Conservation (phyloP, 495 filamentous ascomycete species). For the Penicillium crystallinum region DNA sequence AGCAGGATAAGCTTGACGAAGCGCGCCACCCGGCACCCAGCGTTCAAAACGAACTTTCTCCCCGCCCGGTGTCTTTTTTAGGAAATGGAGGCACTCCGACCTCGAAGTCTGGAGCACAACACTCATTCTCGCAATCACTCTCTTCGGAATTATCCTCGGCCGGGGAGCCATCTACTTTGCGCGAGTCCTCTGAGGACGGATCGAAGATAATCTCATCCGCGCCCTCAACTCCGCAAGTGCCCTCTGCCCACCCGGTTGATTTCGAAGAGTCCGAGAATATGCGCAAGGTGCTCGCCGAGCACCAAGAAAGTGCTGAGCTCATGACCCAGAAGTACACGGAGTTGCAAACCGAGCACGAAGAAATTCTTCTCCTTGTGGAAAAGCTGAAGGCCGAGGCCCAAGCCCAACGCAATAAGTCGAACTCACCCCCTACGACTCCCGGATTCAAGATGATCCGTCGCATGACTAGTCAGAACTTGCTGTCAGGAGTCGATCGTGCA, state of each 20-base stretch:
- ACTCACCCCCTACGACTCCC: constrained; percentile 56
- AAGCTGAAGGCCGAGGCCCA: constrained; percentile 82
- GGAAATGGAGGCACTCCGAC: constrained; percentile 66
- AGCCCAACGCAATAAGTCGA: constrained; percentile 65
- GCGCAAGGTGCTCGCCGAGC: constrained; percentile 64
- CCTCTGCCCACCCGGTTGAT: constrained; percentile 23
- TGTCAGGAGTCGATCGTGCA: constrained; percentile 78
- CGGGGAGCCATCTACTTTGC: constrained; percentile 72
- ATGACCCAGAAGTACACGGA: constrained; percentile 74
- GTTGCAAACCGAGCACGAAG: constrained; percentile 73
- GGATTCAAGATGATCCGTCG: constrained; percentile 67
- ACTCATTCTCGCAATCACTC: constrained; percentile 87
- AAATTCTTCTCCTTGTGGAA: constrained; percentile 78
- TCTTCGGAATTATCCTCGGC: constrained; percentile 94
- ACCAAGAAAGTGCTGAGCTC: constrained; percentile 64
- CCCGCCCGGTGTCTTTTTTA: constrained; percentile 88
- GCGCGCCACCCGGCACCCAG: constrained; percentile 55
- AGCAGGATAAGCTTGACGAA: constrained; percentile 80
- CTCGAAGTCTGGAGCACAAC: constrained; percentile 69
- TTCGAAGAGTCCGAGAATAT: constrained; percentile 65
- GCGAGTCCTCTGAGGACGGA: constrained; percentile 53
- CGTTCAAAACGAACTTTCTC: constrained; percentile 45
- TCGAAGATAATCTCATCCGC: constrained; percentile 23
- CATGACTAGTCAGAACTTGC: constrained; percentile 88
- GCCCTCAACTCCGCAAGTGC: constrained; percentile 12